A percentile compares a stretch with the other conserved stretches of the same genome.
These are phyloP conservation scores for Alternaria viburni DNA, from an alignment of 2,329 filamentous ascomycete species.

Conservation along the genomic window DNA sequence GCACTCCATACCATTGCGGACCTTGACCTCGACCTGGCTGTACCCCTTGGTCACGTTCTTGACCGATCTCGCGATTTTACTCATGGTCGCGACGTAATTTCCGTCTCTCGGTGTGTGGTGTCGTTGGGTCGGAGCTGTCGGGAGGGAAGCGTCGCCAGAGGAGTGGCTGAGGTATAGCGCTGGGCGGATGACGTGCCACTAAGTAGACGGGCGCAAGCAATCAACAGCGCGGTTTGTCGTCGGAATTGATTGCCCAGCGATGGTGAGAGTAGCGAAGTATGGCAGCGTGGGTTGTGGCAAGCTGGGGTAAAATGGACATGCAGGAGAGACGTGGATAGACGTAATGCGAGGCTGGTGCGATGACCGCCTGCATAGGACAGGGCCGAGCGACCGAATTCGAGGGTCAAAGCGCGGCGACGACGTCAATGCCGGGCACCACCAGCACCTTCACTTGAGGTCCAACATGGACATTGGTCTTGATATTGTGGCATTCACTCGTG, in stretches of 20 bases:
- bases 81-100: conserved; percentile 67
- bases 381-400: conserved; percentile 14
- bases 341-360: conserved; percentile 18
- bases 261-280: conserved; percentile 1
- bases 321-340: conserved; percentile 14
- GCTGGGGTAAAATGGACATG: conserved; percentile 11
- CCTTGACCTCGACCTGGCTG: conserved; percentile 94
- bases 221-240: conserved; percentile 1
- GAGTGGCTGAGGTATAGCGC: conserved; percentile 13
- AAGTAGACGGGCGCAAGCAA: conserved; percentile 9
- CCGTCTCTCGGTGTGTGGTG: background rate
- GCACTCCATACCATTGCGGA: conserved; percentile 54
- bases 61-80: conserved; percentile 94
- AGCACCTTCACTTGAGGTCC: background rate
- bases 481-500: background rate
- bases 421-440: conserved; percentile 7
- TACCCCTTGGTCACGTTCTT: conserved; percentile 99
- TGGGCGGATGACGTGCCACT: conserved; percentile 17
- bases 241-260: conserved; percentile 1
- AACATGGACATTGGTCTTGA: background rate
- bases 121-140: conserved; percentile 8
- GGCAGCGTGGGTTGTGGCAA: conserved; percentile 11
- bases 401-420: conserved; percentile 16
- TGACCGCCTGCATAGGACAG: conserved; percentile 9
- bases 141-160: conserved; percentile 11